Evolutionary conservation across 2,329 filamentous ascomycete genomes (phyloP).

Genomic region (Coniochaeta sp.): DNA sequence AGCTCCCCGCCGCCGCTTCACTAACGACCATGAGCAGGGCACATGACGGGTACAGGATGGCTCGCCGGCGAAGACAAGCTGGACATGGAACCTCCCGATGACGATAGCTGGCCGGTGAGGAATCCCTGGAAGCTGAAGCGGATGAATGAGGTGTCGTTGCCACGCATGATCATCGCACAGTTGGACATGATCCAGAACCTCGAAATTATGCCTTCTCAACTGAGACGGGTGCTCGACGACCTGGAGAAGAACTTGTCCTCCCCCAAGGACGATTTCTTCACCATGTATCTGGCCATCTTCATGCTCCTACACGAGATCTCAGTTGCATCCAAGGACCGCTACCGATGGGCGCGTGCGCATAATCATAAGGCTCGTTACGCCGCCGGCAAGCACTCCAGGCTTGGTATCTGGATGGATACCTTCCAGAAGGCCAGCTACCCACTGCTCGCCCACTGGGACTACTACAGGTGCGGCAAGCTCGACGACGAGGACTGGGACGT

Average conservation of each 20-base stretch:
- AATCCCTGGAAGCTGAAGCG: slow-evolving; percentile 4
- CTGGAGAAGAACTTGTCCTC: slow-evolving; percentile 25
- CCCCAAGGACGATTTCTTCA: slow-evolving; percentile 26
- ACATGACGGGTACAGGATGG: slow-evolving; percentile 35
- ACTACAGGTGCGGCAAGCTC: slow-evolving; percentile 33
- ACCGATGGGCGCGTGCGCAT: slow-evolving; percentile 33
- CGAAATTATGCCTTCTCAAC: slow-evolving; percentile 25
- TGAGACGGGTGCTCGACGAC: slow-evolving; percentile 23
- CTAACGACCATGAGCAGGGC: slow-evolving; percentile 22
- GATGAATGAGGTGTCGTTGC: slow-evolving; percentile 27
- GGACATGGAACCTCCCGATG: slow-evolving; percentile 27
- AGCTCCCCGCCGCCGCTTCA: background rate
- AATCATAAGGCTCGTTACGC: slow-evolving; percentile 11
- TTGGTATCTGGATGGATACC: slow-evolving; percentile 31
- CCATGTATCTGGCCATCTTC: slow-evolving; percentile 31
- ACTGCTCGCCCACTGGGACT: slow-evolving; percentile 42
- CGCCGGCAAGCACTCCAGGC: slow-evolving; percentile 23
- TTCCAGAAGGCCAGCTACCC: slow-evolving; percentile 38
- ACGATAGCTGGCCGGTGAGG: slow-evolving; percentile 26
- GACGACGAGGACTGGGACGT: slow-evolving; percentile 17
- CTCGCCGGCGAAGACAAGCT: slow-evolving; percentile 32
- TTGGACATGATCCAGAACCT: slow-evolving; percentile 34
- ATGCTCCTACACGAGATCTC: slow-evolving; percentile 35
- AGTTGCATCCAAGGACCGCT: slow-evolving; percentile 30
- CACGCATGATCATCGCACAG: slow-evolving; percentile 37